Conservation (phyloP, 148 eudicot genomes). For the Nyssa sinensis region DNA sequence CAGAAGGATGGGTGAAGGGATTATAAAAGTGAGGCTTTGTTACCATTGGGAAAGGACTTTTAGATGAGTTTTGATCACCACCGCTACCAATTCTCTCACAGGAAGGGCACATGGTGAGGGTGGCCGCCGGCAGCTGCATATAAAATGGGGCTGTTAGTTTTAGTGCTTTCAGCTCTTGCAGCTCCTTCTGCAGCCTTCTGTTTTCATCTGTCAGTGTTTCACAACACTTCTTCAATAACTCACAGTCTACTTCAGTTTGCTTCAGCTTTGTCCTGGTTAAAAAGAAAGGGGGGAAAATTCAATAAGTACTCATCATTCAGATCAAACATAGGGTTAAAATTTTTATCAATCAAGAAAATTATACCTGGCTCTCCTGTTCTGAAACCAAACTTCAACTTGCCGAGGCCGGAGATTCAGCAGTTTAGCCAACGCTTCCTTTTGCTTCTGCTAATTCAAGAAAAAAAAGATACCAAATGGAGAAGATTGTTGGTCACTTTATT, state of each 20-base stretch:
- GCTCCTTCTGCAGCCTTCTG: slow-evolving; percentile 34
- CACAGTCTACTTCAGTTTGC: slow-evolving; percentile 48
- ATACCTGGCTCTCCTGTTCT: slow-evolving; percentile 43
- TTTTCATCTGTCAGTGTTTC: slow-evolving; percentile 38
- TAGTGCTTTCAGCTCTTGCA: slow-evolving; percentile 30
- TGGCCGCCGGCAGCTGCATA: slow-evolving; percentile 34
- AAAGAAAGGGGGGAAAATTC: not conserved
- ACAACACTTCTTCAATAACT: slow-evolving; percentile 32
- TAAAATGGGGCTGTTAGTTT: slow-evolving; percentile 8
- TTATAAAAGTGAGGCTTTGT: slow-evolving; percentile 12
- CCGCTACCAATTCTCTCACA: slow-evolving; percentile 25
- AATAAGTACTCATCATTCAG: no score
- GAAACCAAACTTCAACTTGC: slow-evolving; percentile 48
- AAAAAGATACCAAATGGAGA: not conserved
- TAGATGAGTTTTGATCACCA: slow-evolving; percentile 2
- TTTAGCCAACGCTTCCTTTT: slow-evolving; percentile 34
- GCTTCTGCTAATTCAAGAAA: slow-evolving; percentile 20
- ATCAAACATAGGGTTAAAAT: no score
- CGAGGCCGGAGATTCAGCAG: slow-evolving; percentile 34
- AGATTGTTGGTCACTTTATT: no score
- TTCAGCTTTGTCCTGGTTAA: slow-evolving; percentile 42
- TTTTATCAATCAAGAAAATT: no score
- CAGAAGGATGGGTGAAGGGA: slow-evolving; percentile 20
- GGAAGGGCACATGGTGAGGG: slow-evolving; percentile 41
- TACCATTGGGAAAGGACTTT: not conserved